phyloP scores from a whole-genome alignment of 352 stramenopile species.

The Phytophthora colocasiae region DNA sequence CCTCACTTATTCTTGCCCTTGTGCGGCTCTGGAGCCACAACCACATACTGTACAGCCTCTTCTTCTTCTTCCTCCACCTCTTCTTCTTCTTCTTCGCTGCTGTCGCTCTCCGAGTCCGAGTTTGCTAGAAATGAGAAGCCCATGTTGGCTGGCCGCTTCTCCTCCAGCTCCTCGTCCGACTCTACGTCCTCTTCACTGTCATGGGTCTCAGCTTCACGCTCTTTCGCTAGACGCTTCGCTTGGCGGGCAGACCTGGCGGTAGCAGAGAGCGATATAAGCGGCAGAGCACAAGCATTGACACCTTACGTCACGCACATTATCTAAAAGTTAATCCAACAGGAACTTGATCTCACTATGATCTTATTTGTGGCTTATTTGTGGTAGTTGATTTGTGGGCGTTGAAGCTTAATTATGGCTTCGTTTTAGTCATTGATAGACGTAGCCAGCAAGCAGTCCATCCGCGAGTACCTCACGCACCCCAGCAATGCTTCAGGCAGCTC shows the following conservation, averaged over 20 bases:
- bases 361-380: background rate
- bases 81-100: constrained; percentile 35
- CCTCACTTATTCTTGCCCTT: constrained; percentile 48
- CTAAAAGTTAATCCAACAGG: background rate
- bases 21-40: constrained; percentile 7
- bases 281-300: background rate
- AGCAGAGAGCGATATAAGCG: constrained; percentile 16
- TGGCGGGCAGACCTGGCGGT: constrained; percentile 78
- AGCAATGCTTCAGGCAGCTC: constrained; percentile 82
- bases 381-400: constrained; percentile 2
- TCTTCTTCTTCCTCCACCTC: constrained; percentile 17
- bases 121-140: constrained; percentile 80
- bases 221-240: constrained; percentile 68
- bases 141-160: constrained; percentile 58
- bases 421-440: constrained; percentile 46
- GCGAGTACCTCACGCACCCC: constrained; percentile 78
- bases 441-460: constrained; percentile 61
- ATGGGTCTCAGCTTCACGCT: constrained; percentile 26
- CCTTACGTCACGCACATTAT: constrained; percentile 34
- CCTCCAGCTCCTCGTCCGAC: constrained; percentile 47
- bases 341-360: background rate
- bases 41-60: background rate
- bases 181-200: constrained; percentile 39
- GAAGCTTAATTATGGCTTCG: constrained; percentile 14
- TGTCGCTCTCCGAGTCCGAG: constrained; percentile 64